Conservation (phyloP, 2,329 filamentous ascomycete genomes). For the Pseudocercospora cruenta region DNA sequence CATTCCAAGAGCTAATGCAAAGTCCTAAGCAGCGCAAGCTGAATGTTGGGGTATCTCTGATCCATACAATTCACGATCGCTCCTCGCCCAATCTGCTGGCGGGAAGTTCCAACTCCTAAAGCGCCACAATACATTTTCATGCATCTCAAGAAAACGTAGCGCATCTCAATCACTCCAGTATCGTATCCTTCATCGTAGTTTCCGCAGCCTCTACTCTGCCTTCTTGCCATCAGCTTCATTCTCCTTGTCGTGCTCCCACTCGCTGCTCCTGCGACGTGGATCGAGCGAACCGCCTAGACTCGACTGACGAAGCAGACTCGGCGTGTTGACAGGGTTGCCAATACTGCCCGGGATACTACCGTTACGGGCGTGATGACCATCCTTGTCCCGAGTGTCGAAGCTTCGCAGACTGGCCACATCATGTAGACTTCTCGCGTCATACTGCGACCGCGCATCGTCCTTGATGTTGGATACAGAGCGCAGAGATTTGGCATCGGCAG, state of each 20-base stretch:
- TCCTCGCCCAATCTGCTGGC: background rate
- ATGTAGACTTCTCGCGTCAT: constrained; percentile 31
- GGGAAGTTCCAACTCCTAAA: background rate
- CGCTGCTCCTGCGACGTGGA: constrained; percentile 26
- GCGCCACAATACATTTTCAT: background rate
- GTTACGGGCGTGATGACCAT: constrained; percentile 72
- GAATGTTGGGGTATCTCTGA: constrained; percentile 9
- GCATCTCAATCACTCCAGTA: background rate
- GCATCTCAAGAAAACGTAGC: background rate
- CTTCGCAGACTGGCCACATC: constrained; percentile 69
- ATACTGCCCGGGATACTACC: constrained; percentile 83
- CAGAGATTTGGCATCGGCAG: constrained; percentile 42
- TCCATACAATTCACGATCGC: background rate
- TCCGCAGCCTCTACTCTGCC: background rate
- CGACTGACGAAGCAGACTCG: constrained; percentile 33
- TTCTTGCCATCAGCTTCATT: constrained; percentile 9
- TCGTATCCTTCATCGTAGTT: no score
- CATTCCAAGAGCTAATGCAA: constrained; percentile 1
- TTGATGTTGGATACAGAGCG: constrained; percentile 37
- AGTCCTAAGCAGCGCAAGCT: background rate
- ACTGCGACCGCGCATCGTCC: constrained; percentile 42
- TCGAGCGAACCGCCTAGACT: constrained; percentile 24
- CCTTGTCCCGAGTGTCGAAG: constrained; percentile 61
- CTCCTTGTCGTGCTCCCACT: constrained; percentile 24
- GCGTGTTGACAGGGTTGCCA: constrained; percentile 66